Percentiles rank a stretch among this genome's conserved stretches.
Evolutionary conservation across 2,329 filamentous ascomycete species (phyloP).

Genomic region (Alternaria panax): DNA sequence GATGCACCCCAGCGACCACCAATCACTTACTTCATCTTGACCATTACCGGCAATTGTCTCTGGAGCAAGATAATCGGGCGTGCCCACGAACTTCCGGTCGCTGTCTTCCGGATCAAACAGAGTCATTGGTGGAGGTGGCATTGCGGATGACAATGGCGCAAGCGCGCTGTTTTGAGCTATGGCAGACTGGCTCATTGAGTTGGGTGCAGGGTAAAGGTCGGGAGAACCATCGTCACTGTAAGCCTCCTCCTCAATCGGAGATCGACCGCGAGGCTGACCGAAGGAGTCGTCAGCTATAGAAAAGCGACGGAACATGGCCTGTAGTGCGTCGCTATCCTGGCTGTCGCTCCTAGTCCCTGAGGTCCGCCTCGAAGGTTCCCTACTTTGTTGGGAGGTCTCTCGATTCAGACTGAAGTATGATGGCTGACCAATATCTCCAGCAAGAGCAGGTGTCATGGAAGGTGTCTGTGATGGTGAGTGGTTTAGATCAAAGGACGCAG

Average conservation of each 20-base stretch:
- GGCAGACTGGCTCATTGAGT: slow-evolving; percentile 60
- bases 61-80: slow-evolving; percentile 94
- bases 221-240: slow-evolving; percentile 78
- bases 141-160: slow-evolving; percentile 69
- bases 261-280: slow-evolving; percentile 55
- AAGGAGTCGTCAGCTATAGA: slow-evolving; percentile 56
- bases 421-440: slow-evolving; percentile 75
- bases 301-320: slow-evolving; percentile 81
- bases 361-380: slow-evolving; percentile 70
- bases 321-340: slow-evolving; percentile 84
- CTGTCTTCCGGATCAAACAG: slow-evolving; percentile 95
- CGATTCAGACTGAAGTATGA: slow-evolving; percentile 88
- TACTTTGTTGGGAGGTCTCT: slow-evolving; percentile 61
- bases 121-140: slow-evolving; percentile 90
- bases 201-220: slow-evolving; percentile 74
- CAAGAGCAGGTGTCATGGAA: slow-evolving; percentile 80
- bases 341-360: slow-evolving; percentile 92
- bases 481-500: slow-evolving; percentile 87
- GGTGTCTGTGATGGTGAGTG: slow-evolving; percentile 86
- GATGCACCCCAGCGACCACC: slow-evolving; percentile 99
- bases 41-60: slow-evolving; percentile 95
- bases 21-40: slow-evolving; percentile 98
- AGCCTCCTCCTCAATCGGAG: slow-evolving; percentile 76
- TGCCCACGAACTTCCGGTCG: slow-evolving; percentile 92
- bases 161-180: slow-evolving; percentile 65